Evolutionary conservation across 2,329 filamentous ascomycete genomes (phyloP), one percentile per base, ranked within the genome.

Genomic region (Parastagonospora avenae): DNA sequence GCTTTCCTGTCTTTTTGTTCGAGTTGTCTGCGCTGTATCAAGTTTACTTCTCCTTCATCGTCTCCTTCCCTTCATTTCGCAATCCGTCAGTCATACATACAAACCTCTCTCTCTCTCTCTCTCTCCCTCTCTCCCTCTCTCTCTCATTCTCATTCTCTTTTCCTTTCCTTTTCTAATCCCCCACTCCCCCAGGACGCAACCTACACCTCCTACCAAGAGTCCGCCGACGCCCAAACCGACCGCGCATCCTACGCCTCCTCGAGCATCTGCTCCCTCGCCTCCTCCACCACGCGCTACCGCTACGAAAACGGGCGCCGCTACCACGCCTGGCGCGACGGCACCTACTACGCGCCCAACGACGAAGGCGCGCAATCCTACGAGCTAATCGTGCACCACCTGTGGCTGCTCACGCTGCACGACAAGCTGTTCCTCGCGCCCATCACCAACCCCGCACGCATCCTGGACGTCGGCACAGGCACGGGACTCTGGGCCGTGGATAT

Each of bases 221-320:
- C 56, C 11, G 61, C 67, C 24, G 56, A 61, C 30, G 54, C 64
- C 28, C 61, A 68, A 30, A 57, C 60, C 43, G 65, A 70, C 47
- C 58, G 61, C 10, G 44, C 50, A 24, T 67, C 67, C 40, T 69
- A 66, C 45, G 60, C 62, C 36, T 68, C 37, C 43, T 36, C 58
- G 12, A 74, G 70, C 42, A 70, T 64, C 11, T 64, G 64, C 46
- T 75, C 73, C 11, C 57, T 77, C 46, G 74, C 73, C 8, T 73
- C 73, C 14, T 71, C 64, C 16, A 66, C 74, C 11, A 76, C 71
- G 2, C 64, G 64, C 42, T 76, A 76, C 59, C 69, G 74, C 50
- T 70, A 71, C 50, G 70, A 74, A 47, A 73, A 73, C 48, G 70
- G 71, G 8, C 52, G 71, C 11, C 54, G 70, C 15, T 74, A 74